Evolutionary conservation across 2,329 filamentous ascomycete genomes (phyloP), one percentile per base, ranked within the genome.

Genomic region (Stemphylium lycopersici): DNA sequence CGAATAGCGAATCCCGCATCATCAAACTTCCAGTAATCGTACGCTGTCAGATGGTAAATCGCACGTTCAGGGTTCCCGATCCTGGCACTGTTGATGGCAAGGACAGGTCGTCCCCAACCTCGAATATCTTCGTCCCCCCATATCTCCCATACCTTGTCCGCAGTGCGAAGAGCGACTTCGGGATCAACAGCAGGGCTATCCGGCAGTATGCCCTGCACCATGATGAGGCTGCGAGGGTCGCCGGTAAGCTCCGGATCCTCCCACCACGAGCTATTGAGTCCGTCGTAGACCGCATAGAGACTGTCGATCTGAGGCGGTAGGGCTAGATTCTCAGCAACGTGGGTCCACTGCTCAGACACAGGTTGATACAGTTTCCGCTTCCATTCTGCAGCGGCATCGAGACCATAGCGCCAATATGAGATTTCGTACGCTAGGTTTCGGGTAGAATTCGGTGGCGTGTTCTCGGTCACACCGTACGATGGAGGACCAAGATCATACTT

Each of bases 351-450:
- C 0, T 63, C 46, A 0, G 83, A 82, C 0, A 78, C 69, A 0
- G 73, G 37, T 12, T 77, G 68, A 2, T 70, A 67, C 29, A 81
- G 78, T 12, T 81, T 77, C 41, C 72, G 58, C 63, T 83, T 84
- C 83, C 84, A 87, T 5, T 67, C 56, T 3, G 75, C 73, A 10
- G 83, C 84, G 1, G 84, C 67, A 33, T 82, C 78, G 22, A 86
- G 75, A 0, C 84, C 83, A 52, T 85, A 86, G 8, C 80, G 77
- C 83, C 83, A 86, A 67, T 87, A 87, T 7, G 83, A 80, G 3
- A 77, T 71, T 69, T 86, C 84, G 51, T 86, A 87, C 0, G 83
- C 79, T 31, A 84, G 80, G 59, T 86, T 85, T 2, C 80, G 68
- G 0, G 83, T 86, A 0, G 63, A 71, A 48, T 85, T 84, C 1